phyloP scores from a whole-genome alignment of 1,284 basidiomycete genomes.

The Cryptococcus jaspeensis region DNA sequence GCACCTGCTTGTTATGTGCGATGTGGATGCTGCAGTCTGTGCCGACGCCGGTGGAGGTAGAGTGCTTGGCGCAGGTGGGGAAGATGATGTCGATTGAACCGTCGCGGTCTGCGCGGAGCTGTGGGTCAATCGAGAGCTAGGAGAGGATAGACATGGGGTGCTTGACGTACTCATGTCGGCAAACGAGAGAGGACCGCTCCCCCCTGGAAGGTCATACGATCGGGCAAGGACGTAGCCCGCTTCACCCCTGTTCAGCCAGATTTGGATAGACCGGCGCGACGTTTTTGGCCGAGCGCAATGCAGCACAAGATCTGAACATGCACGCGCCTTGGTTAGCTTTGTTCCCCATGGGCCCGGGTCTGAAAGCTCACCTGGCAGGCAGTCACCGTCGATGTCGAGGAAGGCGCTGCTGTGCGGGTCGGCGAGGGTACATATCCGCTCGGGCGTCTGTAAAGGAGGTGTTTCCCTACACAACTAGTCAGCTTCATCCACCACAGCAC shows the following conservation, averaged over 20 bases:
- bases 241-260: constrained; percentile 84
- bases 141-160: not conserved
- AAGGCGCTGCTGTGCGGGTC: constrained; percentile 92
- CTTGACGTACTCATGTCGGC: constrained; percentile 84
- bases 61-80: constrained; percentile 72
- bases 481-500: not conserved
- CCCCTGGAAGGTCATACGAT: constrained; percentile 68
- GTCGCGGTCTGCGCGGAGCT: constrained; percentile 68
- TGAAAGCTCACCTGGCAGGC: constrained; percentile 68
- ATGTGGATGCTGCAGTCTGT: constrained; percentile 80
- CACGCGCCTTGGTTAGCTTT: constrained; percentile 1
- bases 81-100: constrained; percentile 96
- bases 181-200: constrained; percentile 78
- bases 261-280: constrained; percentile 69
- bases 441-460: constrained; percentile 38
- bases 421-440: constrained; percentile 64
- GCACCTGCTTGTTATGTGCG: constrained; percentile 88
- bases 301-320: constrained; percentile 73
- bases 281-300: constrained; percentile 63
- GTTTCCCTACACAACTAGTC: constrained; percentile 6
- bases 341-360: too few relatives aligned
- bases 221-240: constrained; percentile 71
- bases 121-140: not conserved
- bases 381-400: constrained; percentile 95
- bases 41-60: constrained; percentile 66